phyloP scores from a whole-genome alignment of 2,329 filamentous ascomycete genomes.

The Aureobasidium lini region DNA sequence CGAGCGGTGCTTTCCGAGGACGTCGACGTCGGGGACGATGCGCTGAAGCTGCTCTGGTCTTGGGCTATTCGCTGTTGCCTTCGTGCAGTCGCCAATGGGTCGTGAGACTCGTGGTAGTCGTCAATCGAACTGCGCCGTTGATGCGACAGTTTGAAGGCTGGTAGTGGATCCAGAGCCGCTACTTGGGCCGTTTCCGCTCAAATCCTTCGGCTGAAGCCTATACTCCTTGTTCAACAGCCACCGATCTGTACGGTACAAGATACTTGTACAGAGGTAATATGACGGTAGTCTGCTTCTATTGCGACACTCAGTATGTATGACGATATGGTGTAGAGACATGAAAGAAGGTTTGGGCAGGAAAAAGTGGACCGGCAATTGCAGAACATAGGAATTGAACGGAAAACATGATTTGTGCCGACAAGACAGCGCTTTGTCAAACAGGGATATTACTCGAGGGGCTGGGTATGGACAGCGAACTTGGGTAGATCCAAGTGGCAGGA shows the following conservation, averaged over 20 bases:
- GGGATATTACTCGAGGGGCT: constrained; percentile 11
- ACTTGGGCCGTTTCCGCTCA: constrained; percentile 8
- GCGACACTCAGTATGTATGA: constrained; percentile 3
- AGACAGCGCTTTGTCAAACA: not conserved
- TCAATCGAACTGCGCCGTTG: constrained; percentile 20
- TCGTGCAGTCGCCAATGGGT: constrained; percentile 30
- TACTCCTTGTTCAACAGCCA: not conserved
- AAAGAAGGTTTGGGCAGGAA: constrained; percentile 2
- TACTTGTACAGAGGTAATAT: not conserved
- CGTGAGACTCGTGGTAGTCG: constrained; percentile 48
- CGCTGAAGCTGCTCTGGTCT: constrained; percentile 11
- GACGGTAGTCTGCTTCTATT: not conserved
- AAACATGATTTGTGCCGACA: not conserved
- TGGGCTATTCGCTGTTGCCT: constrained; percentile 22
- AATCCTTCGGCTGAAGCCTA: constrained; percentile 2
- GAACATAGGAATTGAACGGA: not conserved
- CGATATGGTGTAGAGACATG: constrained; percentile 7
- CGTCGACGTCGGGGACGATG: constrained; percentile 41
- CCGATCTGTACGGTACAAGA: not conserved
- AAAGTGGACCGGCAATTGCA: not conserved
- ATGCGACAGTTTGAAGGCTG: constrained; percentile 13
- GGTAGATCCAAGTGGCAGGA: constrained; percentile 7
- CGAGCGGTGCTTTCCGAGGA: constrained; percentile 43
- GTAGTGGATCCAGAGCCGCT: constrained; percentile 11
- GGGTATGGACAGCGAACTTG: constrained; percentile 7